Evolutionary conservation across 129 eudicot genomes (phyloP), one percentile per base, ranked within the genome.

Genomic region (Ambrosia trifida): DNA sequence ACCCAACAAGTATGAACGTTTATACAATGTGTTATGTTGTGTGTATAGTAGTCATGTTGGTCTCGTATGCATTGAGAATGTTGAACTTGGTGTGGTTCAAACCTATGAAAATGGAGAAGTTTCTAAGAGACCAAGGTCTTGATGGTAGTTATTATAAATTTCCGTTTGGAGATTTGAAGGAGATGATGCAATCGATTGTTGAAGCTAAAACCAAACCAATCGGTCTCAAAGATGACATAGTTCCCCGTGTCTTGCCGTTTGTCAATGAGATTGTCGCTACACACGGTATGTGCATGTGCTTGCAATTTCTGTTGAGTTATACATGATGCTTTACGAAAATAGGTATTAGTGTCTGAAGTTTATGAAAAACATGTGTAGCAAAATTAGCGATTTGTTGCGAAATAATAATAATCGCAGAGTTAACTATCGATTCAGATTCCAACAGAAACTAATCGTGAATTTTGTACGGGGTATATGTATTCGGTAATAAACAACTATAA

Each of bases 61-160:
- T 64, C 17, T 9, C 59, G 9, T 64, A 11, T 12, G 52, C 3
- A 11, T 74, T 1, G 7, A 50, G 20, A 51, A 1, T 74, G 12
- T 43, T 65, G 66, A 74, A 43, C 38, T 11, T 17, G 28, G 5
- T 44, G 30, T 74, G 64, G 79, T 38, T 75, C 19, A 57, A 38
- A 67, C 73, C 68, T 20, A 71, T 24, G 70, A 79, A 64, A 72
- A 76, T 44, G 14, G 83, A 72, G 41, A 79, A 46, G 57, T 53
- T 16, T 47, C 45, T 72, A 1, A 58, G 64, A 63, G 62, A 73
- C 28, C 78, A 73, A 61, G 78, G 78, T 35, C 78, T 66, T 0
- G 59, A 36, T 5, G 78, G 71, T 0, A 68, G 35, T 24, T 11
- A 66, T 17, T 79, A 73, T 11, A 44, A 16, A 5, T 57, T 72